These are phyloP conservation scores for Globisporangium cylindrosporum DNA, from an alignment of 352 stramenopile species.

Conservation along the genomic window DNA sequence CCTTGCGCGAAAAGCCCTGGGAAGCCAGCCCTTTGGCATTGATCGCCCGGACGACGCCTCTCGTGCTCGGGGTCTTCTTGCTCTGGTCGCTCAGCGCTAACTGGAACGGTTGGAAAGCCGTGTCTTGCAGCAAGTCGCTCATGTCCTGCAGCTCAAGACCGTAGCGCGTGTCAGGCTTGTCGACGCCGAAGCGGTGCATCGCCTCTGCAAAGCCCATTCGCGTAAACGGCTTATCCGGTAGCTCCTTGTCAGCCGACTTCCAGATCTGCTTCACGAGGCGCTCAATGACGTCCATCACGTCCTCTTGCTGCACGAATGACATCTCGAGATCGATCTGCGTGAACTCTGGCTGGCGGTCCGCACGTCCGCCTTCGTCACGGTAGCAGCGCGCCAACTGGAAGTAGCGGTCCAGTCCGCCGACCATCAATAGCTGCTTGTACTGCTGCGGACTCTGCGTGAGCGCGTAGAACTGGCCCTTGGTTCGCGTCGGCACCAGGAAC, in stretches of 20 bases:
- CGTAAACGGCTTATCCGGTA: slow-evolving; percentile 41
- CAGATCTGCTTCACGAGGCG: slow-evolving; percentile 68
- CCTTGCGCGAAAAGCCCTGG: slow-evolving; percentile 68
- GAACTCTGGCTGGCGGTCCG: slow-evolving; percentile 89
- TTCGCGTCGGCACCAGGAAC: slow-evolving; percentile 81
- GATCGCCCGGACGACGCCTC: slow-evolving; percentile 56
- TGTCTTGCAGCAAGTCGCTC: slow-evolving; percentile 32
- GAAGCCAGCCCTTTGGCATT: slow-evolving; percentile 61
- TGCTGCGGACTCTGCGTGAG: slow-evolving; percentile 89
- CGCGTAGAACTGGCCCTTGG: slow-evolving; percentile 75
- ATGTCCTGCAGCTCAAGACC: slow-evolving; percentile 68
- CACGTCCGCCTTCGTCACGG: slow-evolving; percentile 83
- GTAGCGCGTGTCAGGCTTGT: slow-evolving; percentile 86
- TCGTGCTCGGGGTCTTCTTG: slow-evolving; percentile 26
- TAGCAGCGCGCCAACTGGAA: slow-evolving; percentile 91
- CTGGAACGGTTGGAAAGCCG: slow-evolving; percentile 48
- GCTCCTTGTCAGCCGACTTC: slow-evolving; percentile 43
- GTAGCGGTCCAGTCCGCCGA: slow-evolving; percentile 83
- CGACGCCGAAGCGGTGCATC: slow-evolving; percentile 79
- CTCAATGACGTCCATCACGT: slow-evolving; percentile 79
- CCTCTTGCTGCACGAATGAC: slow-evolving; percentile 73
- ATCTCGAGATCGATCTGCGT: slow-evolving; percentile 92
- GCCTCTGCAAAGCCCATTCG: slow-evolving; percentile 73
- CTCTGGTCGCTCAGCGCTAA: slow-evolving; percentile 20
- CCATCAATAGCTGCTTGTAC: slow-evolving; percentile 93